phyloP scores from a whole-genome alignment of 352 stramenopile species.

The Phytophthora gonapodyides region DNA sequence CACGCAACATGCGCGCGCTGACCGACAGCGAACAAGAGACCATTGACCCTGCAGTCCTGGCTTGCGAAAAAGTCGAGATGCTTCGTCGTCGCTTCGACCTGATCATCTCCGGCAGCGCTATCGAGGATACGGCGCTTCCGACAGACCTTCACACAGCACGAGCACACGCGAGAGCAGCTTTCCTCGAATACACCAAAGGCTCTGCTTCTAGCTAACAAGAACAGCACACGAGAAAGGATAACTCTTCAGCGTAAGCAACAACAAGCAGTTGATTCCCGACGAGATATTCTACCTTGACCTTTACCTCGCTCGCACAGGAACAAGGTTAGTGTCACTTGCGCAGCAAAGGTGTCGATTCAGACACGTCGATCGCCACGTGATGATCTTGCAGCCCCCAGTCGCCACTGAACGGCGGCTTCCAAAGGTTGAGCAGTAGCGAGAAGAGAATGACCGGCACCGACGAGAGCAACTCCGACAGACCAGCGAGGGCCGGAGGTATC shows the following conservation, averaged over 20 bases:
- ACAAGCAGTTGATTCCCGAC: conserved; percentile 23
- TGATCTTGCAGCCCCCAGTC: conserved; percentile 22
- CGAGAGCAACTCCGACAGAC: conserved; percentile 72
- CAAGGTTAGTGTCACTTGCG: conserved; percentile 19
- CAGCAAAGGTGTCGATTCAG: conserved; percentile 48
- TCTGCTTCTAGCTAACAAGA: conserved; percentile 12
- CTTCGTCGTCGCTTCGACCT: conserved; percentile 46
- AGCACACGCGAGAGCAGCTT: conserved; percentile 31
- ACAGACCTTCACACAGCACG: conserved; percentile 7
- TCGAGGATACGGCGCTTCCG: conserved; percentile 14
- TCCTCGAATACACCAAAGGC: conserved; percentile 38
- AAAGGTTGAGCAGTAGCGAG: conserved; percentile 71
- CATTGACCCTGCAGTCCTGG: neutral
- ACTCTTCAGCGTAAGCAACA: conserved; percentile 16
- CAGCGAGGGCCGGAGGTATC: conserved; percentile 71
- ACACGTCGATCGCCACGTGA: conserved; percentile 46
- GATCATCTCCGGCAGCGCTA: conserved; percentile 34
- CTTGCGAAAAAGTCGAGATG: conserved; percentile 26
- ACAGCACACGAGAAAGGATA: neutral
- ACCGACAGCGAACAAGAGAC: conserved; percentile 9
- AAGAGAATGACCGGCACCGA: conserved; percentile 84
- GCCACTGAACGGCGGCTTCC: conserved; percentile 50
- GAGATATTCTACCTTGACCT: conserved; percentile 22
- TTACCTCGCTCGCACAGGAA: neutral
- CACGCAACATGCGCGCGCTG: conserved; percentile 44